Evolutionary conservation across 495 filamentous ascomycete genomes (phyloP).

Genomic region (Aspergillus ellipticus): DNA sequence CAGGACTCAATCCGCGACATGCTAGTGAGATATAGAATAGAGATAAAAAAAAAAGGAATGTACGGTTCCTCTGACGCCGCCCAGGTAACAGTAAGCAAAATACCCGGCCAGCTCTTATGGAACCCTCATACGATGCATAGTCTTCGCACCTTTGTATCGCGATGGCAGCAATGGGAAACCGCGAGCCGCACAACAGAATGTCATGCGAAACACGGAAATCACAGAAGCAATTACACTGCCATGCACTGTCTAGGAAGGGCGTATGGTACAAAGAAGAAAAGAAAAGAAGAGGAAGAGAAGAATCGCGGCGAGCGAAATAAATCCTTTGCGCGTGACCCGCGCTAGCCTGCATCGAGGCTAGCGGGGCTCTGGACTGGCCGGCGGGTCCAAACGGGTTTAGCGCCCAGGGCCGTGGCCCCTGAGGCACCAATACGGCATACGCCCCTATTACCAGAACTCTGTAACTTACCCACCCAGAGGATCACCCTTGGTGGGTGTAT

Average conservation of each 20-base stretch:
- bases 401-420: background rate
- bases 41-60: constrained; percentile 38
- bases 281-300: constrained; percentile 17
- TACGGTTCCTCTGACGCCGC: constrained; percentile 88
- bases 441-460: background rate
- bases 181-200: constrained; percentile 65
- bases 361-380: background rate
- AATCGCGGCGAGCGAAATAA: background rate
- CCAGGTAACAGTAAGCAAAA: constrained; percentile 64
- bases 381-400: background rate
- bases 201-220: constrained; percentile 50
- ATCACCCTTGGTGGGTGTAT: background rate
- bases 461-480: background rate
- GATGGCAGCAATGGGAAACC: constrained; percentile 62
- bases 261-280: constrained; percentile 50
- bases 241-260: constrained; percentile 88
- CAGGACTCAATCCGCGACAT: no score
- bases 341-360: constrained; percentile 1
- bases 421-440: background rate
- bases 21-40: constrained; percentile 1
- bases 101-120: constrained; percentile 92
- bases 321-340: background rate
- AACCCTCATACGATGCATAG: constrained; percentile 55
- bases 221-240: constrained; percentile 54
- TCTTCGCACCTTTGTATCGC: constrained; percentile 87